phyloP scores from a whole-genome alignment of 2,329 filamentous ascomycete genomes.

The Trichoderma hamatum region DNA sequence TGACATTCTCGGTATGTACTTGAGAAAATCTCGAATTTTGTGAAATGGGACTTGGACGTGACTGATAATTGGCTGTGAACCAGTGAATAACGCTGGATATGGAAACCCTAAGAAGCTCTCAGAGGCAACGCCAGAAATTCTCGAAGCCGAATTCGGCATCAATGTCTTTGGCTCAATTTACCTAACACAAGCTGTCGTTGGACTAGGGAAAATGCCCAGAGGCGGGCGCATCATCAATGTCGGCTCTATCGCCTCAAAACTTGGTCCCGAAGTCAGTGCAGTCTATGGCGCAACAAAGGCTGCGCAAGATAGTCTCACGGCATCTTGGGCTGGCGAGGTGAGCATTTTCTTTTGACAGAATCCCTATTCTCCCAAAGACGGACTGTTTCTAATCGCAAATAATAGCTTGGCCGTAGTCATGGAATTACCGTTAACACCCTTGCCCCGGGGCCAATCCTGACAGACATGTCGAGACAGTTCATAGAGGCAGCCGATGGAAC shows the following conservation, averaged over 20 bases:
- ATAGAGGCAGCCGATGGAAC: slow-evolving; percentile 36
- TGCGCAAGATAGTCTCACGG: slow-evolving; percentile 40
- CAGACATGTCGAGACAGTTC: background rate
- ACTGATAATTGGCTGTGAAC: background rate
- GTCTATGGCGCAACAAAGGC: slow-evolving; percentile 37
- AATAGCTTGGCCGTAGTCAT: slow-evolving; percentile 29
- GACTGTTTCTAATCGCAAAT: background rate
- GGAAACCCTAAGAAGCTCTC: background rate
- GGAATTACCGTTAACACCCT: slow-evolving; percentile 44
- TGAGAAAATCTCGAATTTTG: background rate
- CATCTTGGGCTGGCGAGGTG: slow-evolving; percentile 38
- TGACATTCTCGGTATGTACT: background rate
- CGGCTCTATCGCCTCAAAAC: background rate
- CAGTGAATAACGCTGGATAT: background rate
- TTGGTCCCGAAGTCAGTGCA: slow-evolving; percentile 8
- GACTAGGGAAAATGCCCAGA: background rate
- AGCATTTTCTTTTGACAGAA: background rate
- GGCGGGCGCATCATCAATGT: slow-evolving; percentile 12
- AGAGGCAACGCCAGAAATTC: background rate
- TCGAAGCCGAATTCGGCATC: background rate
- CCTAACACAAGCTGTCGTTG: background rate
- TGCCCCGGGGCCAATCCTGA: slow-evolving; percentile 40
- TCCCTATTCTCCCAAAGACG: background rate
- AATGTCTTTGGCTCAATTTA: background rate
- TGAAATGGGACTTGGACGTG: background rate